Conservation (phyloP, 2,329 filamentous ascomycete genomes). For the Fusarium lateritium region DNA sequence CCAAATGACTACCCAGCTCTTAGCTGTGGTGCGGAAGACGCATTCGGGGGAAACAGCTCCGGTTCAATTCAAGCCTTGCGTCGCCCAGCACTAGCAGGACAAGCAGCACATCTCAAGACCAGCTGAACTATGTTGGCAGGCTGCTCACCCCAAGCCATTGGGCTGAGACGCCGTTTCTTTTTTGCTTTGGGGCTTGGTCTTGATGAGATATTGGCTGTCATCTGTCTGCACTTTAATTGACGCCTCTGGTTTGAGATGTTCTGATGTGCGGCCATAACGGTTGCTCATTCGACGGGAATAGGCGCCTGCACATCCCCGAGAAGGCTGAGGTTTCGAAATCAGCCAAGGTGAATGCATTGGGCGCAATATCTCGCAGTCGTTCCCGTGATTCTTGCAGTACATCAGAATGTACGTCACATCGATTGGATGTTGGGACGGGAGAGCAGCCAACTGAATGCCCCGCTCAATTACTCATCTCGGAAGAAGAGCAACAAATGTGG, state of each 20-base stretch:
- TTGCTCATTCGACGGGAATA: constrained; percentile 20
- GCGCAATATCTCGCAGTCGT: constrained; percentile 5
- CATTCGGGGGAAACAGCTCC: constrained; percentile 2
- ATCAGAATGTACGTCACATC: constrained; percentile 28
- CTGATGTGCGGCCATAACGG: constrained; percentile 15
- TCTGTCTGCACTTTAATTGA: constrained; percentile 7
- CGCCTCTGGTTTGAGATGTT: constrained; percentile 8
- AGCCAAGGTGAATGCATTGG: constrained; percentile 21
- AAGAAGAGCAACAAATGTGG: constrained; percentile 13
- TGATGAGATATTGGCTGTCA: constrained; percentile 11
- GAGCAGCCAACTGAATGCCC: constrained; percentile 30
- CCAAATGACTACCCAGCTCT: background rate
- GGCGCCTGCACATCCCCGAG: constrained; percentile 9
- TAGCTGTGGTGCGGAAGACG: constrained; percentile 16
- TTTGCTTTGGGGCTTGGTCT: constrained; percentile 11
- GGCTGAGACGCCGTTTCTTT: constrained; percentile 19
- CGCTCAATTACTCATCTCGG: constrained; percentile 14
- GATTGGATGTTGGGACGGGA: constrained; percentile 28
- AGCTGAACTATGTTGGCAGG: constrained; percentile 16
- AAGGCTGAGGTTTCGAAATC: constrained; percentile 22
- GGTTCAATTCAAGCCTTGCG: constrained; percentile 8
- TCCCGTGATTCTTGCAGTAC: constrained; percentile 5
- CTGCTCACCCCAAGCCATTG: constrained; percentile 2
- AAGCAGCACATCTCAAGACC: constrained; percentile 4
- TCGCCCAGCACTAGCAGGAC: constrained; percentile 18